These are phyloP conservation scores for Penstemon eatonii DNA, from an alignment of 257 asterid species.

Conservation along the genomic window DNA sequence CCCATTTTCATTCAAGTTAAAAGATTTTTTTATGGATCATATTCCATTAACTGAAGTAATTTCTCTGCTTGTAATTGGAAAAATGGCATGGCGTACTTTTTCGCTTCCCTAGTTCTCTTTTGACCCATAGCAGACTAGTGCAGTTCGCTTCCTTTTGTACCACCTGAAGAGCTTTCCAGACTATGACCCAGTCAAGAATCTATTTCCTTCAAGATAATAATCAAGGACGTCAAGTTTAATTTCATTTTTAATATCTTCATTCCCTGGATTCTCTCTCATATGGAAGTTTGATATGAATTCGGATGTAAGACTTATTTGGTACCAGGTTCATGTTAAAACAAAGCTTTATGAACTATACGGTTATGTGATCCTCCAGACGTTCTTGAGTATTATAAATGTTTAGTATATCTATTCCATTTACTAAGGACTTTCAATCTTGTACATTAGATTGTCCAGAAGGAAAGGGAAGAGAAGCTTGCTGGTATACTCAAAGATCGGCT, in stretches of 20 bases:
- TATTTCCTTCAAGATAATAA: no score
- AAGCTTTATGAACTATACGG: neutral
- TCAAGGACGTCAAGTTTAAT: no score
- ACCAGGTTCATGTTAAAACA: neutral
- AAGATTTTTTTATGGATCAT: no score
- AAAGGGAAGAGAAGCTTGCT: slow-evolving; percentile 96
- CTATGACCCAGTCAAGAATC: no score
- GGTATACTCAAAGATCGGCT: slow-evolving; percentile 73
- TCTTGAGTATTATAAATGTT: slow-evolving; percentile 14
- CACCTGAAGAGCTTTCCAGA: no score
- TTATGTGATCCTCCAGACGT: neutral
- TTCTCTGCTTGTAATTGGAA: no score
- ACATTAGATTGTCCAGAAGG: slow-evolving; percentile 74
- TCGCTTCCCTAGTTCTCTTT: no score
- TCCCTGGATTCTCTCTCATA: neutral
- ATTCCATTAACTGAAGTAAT: no score
- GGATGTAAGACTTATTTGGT: neutral
- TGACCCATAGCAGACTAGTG: no score
- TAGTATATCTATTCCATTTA: slow-evolving; percentile 5
- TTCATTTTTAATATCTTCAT: neutral
- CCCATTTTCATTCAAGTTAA: no score
- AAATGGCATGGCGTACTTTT: no score
- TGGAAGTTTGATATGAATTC: neutral
- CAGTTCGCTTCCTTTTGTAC: no score
- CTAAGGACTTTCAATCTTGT: slow-evolving; percentile 23